Conservation (phyloP, 1,284 basidiomycete genomes). For the Fomitopsis palustris region DNA sequence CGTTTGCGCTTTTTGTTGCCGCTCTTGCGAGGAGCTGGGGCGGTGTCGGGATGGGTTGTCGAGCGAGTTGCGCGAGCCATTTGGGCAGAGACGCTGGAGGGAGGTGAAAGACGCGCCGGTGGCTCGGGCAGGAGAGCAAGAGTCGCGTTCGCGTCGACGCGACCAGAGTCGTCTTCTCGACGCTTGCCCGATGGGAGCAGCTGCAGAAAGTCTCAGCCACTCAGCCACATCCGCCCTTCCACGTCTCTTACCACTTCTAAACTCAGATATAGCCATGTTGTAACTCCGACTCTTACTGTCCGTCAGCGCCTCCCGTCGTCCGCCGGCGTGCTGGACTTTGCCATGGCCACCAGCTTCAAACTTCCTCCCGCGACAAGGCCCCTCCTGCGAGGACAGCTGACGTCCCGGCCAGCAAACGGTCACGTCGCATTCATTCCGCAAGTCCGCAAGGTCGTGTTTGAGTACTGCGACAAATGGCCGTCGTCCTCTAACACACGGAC, state of each 20-base stretch:
- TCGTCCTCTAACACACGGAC: constrained; percentile 69
- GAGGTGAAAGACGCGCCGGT: constrained; percentile 30
- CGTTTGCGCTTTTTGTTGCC: constrained; percentile 66
- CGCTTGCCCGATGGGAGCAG: constrained; percentile 11
- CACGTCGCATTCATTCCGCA: constrained; percentile 68
- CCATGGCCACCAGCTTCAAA: constrained; percentile 34
- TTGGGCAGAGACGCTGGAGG: constrained; percentile 18
- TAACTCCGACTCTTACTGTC: constrained; percentile 17
- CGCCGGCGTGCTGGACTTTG: constrained; percentile 4
- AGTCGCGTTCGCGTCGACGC: constrained; percentile 26
- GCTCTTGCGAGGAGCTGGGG: constrained; percentile 27
- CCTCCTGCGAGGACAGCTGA: constrained; percentile 55
- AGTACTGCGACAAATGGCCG: constrained; percentile 79
- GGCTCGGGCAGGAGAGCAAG: constrained; percentile 20
- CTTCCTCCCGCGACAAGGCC: constrained; percentile 31
- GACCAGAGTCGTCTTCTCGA: constrained; percentile 18
- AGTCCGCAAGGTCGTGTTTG: constrained; percentile 79
- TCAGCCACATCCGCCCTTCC: not conserved
- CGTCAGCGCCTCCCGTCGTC: not conserved
- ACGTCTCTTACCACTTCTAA: not conserved
- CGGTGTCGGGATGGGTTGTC: constrained; percentile 34
- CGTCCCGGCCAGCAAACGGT: constrained; percentile 66
- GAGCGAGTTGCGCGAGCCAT: constrained; percentile 77
- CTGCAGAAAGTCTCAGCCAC: constrained; percentile 8
- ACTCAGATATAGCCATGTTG: constrained; percentile 10